Evolutionary conservation across 2,329 filamentous ascomycete species (phyloP).

Genomic region (Cercospora sesami): DNA sequence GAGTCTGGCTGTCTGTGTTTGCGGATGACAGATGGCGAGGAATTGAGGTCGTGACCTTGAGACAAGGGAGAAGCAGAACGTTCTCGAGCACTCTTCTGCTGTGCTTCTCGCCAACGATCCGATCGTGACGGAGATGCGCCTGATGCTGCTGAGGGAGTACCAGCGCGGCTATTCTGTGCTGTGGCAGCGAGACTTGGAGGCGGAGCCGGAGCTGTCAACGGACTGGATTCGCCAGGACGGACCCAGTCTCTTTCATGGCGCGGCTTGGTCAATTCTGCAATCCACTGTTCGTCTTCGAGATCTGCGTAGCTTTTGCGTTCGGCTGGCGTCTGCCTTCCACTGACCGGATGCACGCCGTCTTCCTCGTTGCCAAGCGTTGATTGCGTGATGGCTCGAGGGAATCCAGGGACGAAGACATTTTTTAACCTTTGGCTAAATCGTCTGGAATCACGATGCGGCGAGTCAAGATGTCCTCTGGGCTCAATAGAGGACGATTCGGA

Average conservation of each 20-base stretch:
- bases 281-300: slow-evolving; percentile 18
- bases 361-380: slow-evolving; percentile 29
- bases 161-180: not conserved
- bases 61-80: slow-evolving; percentile 32
- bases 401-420: slow-evolving; percentile 34
- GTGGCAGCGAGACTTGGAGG: slow-evolving; percentile 29
- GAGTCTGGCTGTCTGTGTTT: not conserved
- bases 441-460: slow-evolving; percentile 26
- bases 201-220: slow-evolving; percentile 37
- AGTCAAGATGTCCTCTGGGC: slow-evolving; percentile 27
- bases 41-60: slow-evolving; percentile 9
- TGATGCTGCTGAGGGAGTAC: not conserved
- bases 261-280: slow-evolving; percentile 33
- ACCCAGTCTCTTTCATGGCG: slow-evolving; percentile 37
- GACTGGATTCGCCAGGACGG: slow-evolving; percentile 33
- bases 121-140: not conserved
- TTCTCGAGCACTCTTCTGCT: slow-evolving; percentile 18
- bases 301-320: slow-evolving; percentile 1
- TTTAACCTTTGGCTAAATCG: slow-evolving; percentile 33
- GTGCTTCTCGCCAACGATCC: slow-evolving; percentile 5
- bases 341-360: slow-evolving; percentile 11
- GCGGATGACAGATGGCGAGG: slow-evolving; percentile 3
- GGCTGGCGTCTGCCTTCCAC: not conserved
- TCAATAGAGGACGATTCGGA: slow-evolving; percentile 38
- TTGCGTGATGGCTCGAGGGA: slow-evolving; percentile 34